phyloP scores from a whole-genome alignment of 345 rosid genomes.

The Litchi chinensis region DNA sequence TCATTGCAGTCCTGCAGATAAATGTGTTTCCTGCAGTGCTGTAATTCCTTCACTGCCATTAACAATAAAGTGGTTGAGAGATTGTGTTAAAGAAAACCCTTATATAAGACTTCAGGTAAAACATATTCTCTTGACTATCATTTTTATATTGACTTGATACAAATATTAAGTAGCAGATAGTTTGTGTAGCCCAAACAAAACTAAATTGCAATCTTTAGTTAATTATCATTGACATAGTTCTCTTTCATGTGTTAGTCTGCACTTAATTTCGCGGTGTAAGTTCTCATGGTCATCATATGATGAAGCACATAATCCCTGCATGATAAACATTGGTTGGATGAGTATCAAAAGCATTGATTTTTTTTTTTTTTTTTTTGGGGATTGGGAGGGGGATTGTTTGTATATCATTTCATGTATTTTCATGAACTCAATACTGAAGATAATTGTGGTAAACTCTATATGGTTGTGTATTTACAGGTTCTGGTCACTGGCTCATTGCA shows the following conservation, averaged over 20 bases:
- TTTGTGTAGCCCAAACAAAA: background rate
- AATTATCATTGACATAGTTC: background rate
- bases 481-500: constrained; percentile 67
- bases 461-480: constrained; percentile 39
- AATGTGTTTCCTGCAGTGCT: constrained; percentile 44
- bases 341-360: background rate
- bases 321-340: background rate
- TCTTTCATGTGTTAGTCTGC: background rate
- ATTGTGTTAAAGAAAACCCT: constrained; percentile 52
- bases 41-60: constrained; percentile 55
- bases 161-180: background rate
- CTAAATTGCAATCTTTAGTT: background rate
- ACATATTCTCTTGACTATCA: background rate
- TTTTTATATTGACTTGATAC: background rate
- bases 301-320: background rate
- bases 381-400: background rate
- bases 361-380: background rate
- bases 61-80: constrained; percentile 62
- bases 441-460: background rate
- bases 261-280: background rate
- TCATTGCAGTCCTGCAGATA: constrained; percentile 38
- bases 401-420: background rate
- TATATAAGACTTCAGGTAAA: constrained; percentile 50
- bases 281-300: background rate
- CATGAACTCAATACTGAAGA: background rate